Percentiles rank a stretch among this genome's conserved stretches.
Conservation (phyloP, 2,329 filamentous ascomycete genomes). For the Fusarium cyanostomum region DNA sequence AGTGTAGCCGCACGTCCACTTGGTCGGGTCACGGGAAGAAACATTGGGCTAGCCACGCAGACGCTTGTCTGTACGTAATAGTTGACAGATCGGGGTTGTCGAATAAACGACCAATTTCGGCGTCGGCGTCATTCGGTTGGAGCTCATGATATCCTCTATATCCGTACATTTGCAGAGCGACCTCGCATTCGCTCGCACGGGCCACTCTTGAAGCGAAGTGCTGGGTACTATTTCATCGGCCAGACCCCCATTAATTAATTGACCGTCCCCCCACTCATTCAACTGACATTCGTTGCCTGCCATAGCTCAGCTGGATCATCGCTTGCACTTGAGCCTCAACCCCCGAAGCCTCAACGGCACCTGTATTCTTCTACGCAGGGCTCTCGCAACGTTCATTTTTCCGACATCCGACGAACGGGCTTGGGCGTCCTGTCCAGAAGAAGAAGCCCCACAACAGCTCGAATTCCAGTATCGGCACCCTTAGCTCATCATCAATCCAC, state of each 20-base stretch:
- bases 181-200: slow-evolving; percentile 29
- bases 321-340: slow-evolving; percentile 5
- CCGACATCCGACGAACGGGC: not conserved
- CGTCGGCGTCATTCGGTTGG: slow-evolving; percentile 1
- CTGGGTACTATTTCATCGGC: too few species aligned
- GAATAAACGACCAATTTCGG: not conserved
- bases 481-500: slow-evolving; percentile 6
- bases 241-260: too few species aligned
- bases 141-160: not conserved
- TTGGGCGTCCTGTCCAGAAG: not conserved
- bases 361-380: slow-evolving; percentile 9
- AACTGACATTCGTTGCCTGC: not conserved
- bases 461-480: not conserved
- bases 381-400: slow-evolving; percentile 17
- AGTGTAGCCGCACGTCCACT: not conserved
- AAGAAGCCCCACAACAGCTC: not conserved
- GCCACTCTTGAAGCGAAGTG: not conserved
- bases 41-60: not conserved
- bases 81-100: not conserved
- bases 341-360: not conserved
- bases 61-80: not conserved
- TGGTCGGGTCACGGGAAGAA: too few species aligned
- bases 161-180: not conserved
- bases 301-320: not conserved
- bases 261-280: too few species aligned